Evolutionary conservation across 179 eudicot species (phyloP), one percentile per base, ranked within the genome.

Genomic region (Carnegiea gigantea): DNA sequence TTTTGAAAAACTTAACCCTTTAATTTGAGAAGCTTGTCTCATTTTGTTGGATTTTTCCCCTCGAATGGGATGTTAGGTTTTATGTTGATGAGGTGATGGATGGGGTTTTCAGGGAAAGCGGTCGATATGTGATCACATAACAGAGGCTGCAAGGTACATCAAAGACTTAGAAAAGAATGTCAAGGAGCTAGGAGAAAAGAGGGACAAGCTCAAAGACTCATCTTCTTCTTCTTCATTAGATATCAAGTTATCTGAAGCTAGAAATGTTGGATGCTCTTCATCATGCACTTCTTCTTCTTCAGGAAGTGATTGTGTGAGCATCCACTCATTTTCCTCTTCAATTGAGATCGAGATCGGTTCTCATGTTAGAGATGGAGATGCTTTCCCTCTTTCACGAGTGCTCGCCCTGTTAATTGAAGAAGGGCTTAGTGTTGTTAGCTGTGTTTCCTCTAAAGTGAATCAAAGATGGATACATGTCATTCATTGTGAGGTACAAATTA

Each of bases 61-160:
- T 70, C 73, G 33, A 70, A 36, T 36, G 44, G 43, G 43, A 33
- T 43, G 6, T 30, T 59, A 30, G 36, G 60, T 5, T 40, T 28
- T 53, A 11, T 54, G 64, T 73, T 26, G 38, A 74, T 79, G 46
- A 21, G 28, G 28, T 60, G 72, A 77, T 74, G 71, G 38, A 73
- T 74, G 71, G 38, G 14, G 14, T 59, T 84, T 79, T 59, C 80
- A 92, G 95, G 95, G 95, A 74, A 90, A 89, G 80, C 82, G 91
- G 5, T 87, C 95, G 18, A 75, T 84, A 44, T 73, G 89, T 21
- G 95, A 92, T 81, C 95, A 90, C 53, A 81, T 92, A 78, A 72
- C 78, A 11, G 91, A 85, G 83, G 89, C 95, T 0, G 82, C 83
- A 83, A 86, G 79, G 83, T 92, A 92, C 85, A 90, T 90, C 18